Conservation (phyloP, 805 yeast genomes). For the Candida andamanensis region DNA sequence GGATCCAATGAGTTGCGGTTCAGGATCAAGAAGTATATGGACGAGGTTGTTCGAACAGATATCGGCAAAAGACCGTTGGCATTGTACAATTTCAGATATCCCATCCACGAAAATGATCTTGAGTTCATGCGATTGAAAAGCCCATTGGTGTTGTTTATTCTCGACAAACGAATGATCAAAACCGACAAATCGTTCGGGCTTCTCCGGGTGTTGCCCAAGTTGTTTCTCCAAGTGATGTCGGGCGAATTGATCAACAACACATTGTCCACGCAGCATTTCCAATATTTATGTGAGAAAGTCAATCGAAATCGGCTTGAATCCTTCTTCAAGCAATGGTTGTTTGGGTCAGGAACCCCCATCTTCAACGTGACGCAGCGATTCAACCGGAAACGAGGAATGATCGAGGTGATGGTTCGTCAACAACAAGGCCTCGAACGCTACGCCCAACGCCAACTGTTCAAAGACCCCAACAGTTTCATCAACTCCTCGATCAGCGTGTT, state of each 20-base stretch:
- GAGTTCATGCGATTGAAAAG: constrained; percentile 73
- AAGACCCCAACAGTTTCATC: constrained; percentile 32
- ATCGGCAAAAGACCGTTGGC: constrained; percentile 81
- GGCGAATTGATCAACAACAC: constrained; percentile 80
- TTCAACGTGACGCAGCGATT: constrained; percentile 87
- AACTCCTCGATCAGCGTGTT: constrained; percentile 40
- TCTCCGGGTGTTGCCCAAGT: constrained; percentile 84
- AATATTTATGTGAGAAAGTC: constrained; percentile 91
- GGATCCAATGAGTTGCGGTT: constrained; percentile 81
- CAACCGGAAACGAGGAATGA: constrained; percentile 87
- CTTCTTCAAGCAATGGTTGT: constrained; percentile 93
- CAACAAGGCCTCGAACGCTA: constrained; percentile 72
- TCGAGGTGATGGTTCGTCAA: constrained; percentile 92
- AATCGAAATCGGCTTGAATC: constrained; percentile 76
- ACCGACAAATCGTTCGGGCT: constrained; percentile 93
- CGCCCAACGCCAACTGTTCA: no score
- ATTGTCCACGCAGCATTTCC: constrained; percentile 79
- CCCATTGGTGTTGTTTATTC: constrained; percentile 75
- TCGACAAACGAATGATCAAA: constrained; percentile 91
- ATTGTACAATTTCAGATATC: constrained; percentile 58
- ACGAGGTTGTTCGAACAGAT: constrained; percentile 66
- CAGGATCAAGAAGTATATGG: constrained; percentile 59
- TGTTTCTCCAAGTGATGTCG: constrained; percentile 91
- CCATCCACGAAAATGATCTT: constrained; percentile 57
- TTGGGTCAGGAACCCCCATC: constrained; percentile 81